Conservation (phyloP, 2,329 filamentous ascomycete genomes). For the Geosmithia putterillii region DNA sequence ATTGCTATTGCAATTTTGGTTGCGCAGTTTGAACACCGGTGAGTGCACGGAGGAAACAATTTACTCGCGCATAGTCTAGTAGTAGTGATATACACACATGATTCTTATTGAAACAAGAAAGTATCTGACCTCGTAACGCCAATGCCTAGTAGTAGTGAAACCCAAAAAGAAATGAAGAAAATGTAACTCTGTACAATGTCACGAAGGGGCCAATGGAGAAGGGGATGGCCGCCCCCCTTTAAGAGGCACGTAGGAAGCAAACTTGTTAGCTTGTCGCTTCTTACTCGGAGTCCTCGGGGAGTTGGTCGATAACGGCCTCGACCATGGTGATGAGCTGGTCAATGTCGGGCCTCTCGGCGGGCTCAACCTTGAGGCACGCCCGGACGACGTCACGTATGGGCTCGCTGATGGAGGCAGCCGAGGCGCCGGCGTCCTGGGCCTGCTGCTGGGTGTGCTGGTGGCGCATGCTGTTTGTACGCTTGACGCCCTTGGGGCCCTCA, state of each 20-base stretch:
- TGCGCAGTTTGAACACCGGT: too few species aligned
- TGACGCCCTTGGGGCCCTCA: constrained; percentile 52
- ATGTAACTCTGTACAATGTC: neutral
- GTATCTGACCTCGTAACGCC: constrained; percentile 1
- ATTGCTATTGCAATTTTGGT: neutral
- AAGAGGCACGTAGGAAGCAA: neutral
- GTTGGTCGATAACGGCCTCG: constrained; percentile 54
- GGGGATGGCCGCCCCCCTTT: too few species aligned
- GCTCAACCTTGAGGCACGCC: constrained; percentile 77
- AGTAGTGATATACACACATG: neutral
- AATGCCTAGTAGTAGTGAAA: neutral
- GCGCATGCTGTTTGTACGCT: constrained; percentile 28
- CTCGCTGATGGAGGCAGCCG: constrained; percentile 54
- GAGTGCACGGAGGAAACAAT: too few species aligned
- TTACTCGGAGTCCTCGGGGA: constrained; percentile 41
- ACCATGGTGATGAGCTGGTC: constrained; percentile 71
- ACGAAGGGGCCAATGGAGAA: neutral
- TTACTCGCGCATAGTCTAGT: neutral
- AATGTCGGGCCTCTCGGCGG: constrained; percentile 76
- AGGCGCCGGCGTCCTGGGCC: constrained; percentile 10
- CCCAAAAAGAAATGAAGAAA: neutral
- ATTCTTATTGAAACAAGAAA: neutral
- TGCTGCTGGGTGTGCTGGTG: constrained; percentile 13
- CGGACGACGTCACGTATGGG: constrained; percentile 78
- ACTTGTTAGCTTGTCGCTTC: neutral